Percentiles rank a stretch among this genome's conserved stretches.
phyloP scores from a whole-genome alignment of 768 basidiomycete genomes.

The Dictyophora rubrovolvata region DNA sequence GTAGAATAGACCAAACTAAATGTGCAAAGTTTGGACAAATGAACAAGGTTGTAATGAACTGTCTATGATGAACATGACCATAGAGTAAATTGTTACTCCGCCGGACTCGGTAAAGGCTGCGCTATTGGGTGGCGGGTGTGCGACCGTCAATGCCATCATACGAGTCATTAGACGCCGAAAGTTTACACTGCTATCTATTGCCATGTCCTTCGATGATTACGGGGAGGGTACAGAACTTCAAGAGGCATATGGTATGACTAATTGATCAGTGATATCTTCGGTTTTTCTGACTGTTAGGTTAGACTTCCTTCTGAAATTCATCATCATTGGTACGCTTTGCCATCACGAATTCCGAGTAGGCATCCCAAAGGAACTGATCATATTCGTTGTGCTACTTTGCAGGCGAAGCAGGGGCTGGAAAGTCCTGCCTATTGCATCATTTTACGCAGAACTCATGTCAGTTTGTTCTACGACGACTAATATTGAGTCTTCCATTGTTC shows the following conservation, averaged over 20 bases:
- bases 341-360: background rate
- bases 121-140: no score
- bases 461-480: slow-evolving; percentile 24
- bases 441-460: slow-evolving; percentile 92
- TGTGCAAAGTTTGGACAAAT: no score
- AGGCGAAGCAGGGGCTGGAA: slow-evolving; percentile 97
- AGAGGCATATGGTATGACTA: slow-evolving; percentile 77
- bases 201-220: slow-evolving; percentile 60
- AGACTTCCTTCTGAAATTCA: slow-evolving; percentile 99
- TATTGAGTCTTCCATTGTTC: slow-evolving; percentile 12
- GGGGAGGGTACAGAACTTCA: slow-evolving; percentile 84
- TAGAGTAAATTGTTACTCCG: no score
- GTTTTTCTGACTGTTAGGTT: background rate
- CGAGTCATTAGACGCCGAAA: background rate
- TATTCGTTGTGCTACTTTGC: slow-evolving; percentile 2
- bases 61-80: background rate
- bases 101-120: no score
- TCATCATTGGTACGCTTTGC: slow-evolving; percentile 68
- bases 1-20: slow-evolving; percentile 30
- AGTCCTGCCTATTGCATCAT: slow-evolving; percentile 93
- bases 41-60: background rate
- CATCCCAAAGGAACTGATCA: background rate
- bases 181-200: slow-evolving; percentile 1
- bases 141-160: background rate
- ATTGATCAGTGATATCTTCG: background rate